Base-by-base conservation (phyloP, 108 stramenopile genomes). In the Poteriospumella lacustris region DNA sequence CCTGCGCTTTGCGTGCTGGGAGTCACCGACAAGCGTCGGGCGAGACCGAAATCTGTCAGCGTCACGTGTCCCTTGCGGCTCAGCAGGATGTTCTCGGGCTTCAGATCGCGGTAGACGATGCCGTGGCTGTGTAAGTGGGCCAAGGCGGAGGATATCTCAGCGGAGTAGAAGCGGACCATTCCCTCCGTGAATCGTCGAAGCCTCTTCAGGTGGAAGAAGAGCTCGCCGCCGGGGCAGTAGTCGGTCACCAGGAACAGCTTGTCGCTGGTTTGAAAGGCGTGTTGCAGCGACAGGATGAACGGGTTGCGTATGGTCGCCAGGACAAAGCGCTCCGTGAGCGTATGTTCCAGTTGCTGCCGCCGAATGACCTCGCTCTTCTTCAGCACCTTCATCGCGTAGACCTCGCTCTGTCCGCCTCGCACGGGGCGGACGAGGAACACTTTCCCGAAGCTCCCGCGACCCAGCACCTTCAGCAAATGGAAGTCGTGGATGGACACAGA, bases 221-320 rank as follows among this genome's bases (percentile, higher is more conserved):
- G 85, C 78, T 96, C 95, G 2, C 96, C 96, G 2, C 96, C 96
- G 0, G 93, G 92, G 88, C 96, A 97, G 80, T 96, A 97, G 82
- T 97, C 96, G 39, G 95, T 84, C 42, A 96, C 95, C 15, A 97
- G 77, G 80, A 91, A 97, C 34, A 97, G 78, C 68, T 94, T 94
- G 79, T 43, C 5, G 31, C 58, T 12, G 38, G 28, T 81, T 78
- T 87, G 84, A 39, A 85, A 87, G 42, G 89, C 89, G 58, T 62
- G 82, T 79, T 89, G 85, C 29, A 90, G 84, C 36, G 58, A 43
- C 44, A 89, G 85, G 26, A 90, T 79, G 68, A 90, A 90, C 28
- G 88, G 88, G 80, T 90, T 88, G 58, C 41, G 60, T 31, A 56
- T 73, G 9, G 15, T 39, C 9, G 70, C 70, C 70, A 73, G 12